Evolutionary conservation across 441 rosid genomes (phyloP), one percentile per base, ranked within the genome.

Genomic region (Manihot esculenta): DNA sequence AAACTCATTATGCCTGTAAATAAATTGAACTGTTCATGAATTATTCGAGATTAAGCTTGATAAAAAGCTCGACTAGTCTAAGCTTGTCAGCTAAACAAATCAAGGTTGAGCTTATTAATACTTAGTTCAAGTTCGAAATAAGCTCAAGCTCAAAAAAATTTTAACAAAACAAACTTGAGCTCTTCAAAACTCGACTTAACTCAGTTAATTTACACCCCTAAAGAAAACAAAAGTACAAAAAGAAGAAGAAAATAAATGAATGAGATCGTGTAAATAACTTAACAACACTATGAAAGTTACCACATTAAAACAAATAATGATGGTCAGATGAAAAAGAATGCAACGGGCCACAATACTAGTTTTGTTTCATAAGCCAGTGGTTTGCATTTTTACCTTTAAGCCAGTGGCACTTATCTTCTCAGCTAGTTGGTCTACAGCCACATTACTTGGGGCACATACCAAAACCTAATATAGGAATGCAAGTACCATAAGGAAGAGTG

Each of bases 391-490:
- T 75, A 91, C 99, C 98, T 96, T 96, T 70, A 93, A 82, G 33
- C 98, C 97, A 66, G 98, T 96, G 54, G 99, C 92, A 89, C 99
- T 93, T 62, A 96, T 96, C 82, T 93, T 96, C 84, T 93, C 98
- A 67, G 99, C 99, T 68, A 96, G 83, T 80, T 96, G 99, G 81
- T 96, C 99, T 8, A 96, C 99, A 80, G 97, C 99, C 73, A 96
- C 99, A 69, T 96, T 96, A 79, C 98, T 96, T 74, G 99, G 98
- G 57, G 99, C 99, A 69, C 98, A 93, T 64, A 93, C 99, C 80
- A 96, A 83, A 77, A 96, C 99, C 99, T 95, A 74, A 73, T 24
- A 72, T 3, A 51, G 30, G 27, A 67, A 76, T 20, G 26, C 54
- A 77, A 50, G 57, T 41, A 72, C 20, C 69, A 63, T 74, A 47